phyloP scores from a whole-genome alignment of 805 yeast genomes.

The Starmerella bacillaris region DNA sequence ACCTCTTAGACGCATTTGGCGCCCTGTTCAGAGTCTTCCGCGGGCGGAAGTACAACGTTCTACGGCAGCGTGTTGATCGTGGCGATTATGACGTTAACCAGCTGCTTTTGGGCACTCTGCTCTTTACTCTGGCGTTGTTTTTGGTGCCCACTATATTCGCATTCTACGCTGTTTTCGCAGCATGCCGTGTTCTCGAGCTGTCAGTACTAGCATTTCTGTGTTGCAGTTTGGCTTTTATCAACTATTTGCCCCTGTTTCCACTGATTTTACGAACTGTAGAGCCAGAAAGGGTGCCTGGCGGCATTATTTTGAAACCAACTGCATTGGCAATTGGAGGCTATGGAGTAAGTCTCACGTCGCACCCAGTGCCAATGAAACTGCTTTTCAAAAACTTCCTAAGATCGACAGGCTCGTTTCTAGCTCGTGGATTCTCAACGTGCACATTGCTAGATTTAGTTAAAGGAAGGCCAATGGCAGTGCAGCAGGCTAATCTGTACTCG shows the following conservation, averaged over 20 bases:
- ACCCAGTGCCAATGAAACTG: constrained; percentile 28
- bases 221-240: constrained; percentile 42
- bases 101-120: constrained; percentile 66
- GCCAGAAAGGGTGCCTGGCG: constrained; percentile 49
- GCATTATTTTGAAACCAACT: constrained; percentile 24
- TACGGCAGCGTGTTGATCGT: constrained; percentile 72
- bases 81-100: constrained; percentile 76
- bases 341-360: constrained; percentile 20
- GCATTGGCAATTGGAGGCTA: not conserved
- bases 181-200: constrained; percentile 36
- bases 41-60: constrained; percentile 71
- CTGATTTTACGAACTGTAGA: constrained; percentile 63
- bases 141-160: constrained; percentile 75
- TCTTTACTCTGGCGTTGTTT: constrained; percentile 63
- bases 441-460: constrained; percentile 27
- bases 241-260: constrained; percentile 77
- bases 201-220: constrained; percentile 36
- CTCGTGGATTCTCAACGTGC: constrained; percentile 9
- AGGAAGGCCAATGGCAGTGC: constrained; percentile 33
- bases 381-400: constrained; percentile 34
- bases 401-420: constrained; percentile 4
- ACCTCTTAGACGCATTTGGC: constrained; percentile 48
- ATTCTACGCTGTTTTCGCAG: constrained; percentile 59
- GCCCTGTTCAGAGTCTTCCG: constrained; percentile 72
- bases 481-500: constrained; percentile 32